Evolutionary conservation across 306 rosid species (phyloP), one percentile per base, ranked within the genome.

Genomic region (Quercus variabilis): DNA sequence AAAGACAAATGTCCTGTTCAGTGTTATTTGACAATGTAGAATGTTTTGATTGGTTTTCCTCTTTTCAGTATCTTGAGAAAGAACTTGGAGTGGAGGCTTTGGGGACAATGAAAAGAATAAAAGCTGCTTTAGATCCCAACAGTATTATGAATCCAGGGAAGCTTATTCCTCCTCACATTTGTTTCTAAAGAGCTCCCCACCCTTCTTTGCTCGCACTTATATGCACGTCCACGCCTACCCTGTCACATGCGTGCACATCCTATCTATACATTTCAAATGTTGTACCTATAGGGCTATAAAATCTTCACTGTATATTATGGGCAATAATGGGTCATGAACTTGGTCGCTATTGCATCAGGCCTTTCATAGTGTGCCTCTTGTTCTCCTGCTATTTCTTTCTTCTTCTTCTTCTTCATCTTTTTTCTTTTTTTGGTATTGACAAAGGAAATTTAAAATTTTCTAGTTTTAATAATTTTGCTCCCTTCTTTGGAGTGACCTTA

Each of bases 121-220:
- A 95, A 85, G 43, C 79, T 74, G 98, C 85, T 52, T 76, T 95
- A 69, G 99, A 92, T 88, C 99, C 98, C 52, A 92, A 95, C 87
- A 85, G 91, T 76, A 91, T 88, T 55, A 92, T 92, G 99, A 92
- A 91, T 87, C 98, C 94, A 52, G 99, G 99, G 84, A 95, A 95
- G 88, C 93, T 92, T 81, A 91, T 95, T 78, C 97, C 98, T 84
- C 86, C 98, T 43, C 98, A 95, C 87, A 72, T 91, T 86, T 95
- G 99, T 83, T 86, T 95, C 77, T 94, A 81, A 49, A 85, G 60
- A 38, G 63, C 80, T 56, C 13, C 58, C 62, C 73, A 8, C 58
- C 62, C 73, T 79, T 60, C 69, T 81, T 56, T 62, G 51, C 64
- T 21, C 71, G 65, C 12, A 41, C 46, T 41, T 43, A 38, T 64